phyloP scores from a whole-genome alignment of 139 green algal species.

The Picochlorum sp. region DNA sequence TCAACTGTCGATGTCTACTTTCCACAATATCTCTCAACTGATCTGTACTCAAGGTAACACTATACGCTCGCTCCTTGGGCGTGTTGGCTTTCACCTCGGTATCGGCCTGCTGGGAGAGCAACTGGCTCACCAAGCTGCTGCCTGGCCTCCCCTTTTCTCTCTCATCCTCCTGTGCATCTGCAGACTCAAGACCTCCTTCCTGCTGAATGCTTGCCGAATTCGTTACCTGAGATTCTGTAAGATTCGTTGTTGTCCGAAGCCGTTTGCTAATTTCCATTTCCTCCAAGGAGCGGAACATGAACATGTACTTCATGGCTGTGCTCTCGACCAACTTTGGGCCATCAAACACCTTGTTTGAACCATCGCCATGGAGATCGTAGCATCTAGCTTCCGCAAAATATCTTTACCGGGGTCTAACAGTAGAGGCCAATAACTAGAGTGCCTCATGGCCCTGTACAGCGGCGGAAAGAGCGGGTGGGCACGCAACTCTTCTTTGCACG shows the following conservation, averaged over 20 bases:
- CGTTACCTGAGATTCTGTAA: neutral
- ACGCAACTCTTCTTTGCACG: conserved; percentile 24
- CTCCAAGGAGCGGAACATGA: conserved; percentile 13
- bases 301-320: conserved; percentile 23
- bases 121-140: too few species aligned
- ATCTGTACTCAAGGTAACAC: neutral
- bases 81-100: neutral
- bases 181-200: neutral
- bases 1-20: neutral
- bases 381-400: conserved; percentile 5
- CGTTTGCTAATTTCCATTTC: conserved; percentile 15
- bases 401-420: conserved; percentile 2
- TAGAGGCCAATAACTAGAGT: conserved; percentile 22
- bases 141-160: too few species aligned
- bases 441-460: conserved; percentile 16
- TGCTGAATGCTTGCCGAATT: neutral
- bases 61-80: neutral
- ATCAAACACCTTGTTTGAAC: neutral
- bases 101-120: neutral
- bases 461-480: conserved; percentile 17
- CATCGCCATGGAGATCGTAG: neutral
- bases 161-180: neutral
- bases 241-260: conserved; percentile 4
- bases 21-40: neutral
- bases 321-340: conserved; percentile 3